phyloP scores from a whole-genome alignment of 2,329 filamentous ascomycete species.

The Colletotrichum euphorbiae region DNA sequence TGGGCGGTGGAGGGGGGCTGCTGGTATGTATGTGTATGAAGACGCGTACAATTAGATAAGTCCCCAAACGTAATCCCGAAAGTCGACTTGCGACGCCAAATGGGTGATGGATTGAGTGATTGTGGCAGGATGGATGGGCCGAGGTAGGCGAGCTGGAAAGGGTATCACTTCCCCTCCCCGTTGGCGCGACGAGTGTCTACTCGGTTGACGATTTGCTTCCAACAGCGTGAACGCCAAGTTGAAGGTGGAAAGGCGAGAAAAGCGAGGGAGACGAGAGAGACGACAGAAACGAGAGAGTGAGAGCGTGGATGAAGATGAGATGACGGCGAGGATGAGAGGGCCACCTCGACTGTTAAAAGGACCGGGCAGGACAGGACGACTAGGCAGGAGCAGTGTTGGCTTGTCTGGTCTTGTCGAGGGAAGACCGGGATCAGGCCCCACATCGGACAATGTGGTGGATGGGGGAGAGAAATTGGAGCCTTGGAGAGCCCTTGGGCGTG shows the following conservation, averaged over 20 bases:
- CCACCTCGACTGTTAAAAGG: neutral
- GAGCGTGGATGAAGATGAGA: neutral
- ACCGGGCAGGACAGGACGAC: conserved; percentile 7
- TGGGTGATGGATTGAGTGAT: conserved; percentile 1
- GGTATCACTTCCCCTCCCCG: conserved; percentile 10
- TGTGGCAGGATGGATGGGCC: neutral
- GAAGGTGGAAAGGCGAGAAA: conserved; percentile 11
- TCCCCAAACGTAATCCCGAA: conserved; percentile 17
- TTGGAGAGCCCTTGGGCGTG: conserved; percentile 10
- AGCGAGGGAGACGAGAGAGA: neutral
- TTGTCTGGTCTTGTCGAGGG: conserved; percentile 32
- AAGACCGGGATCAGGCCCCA: conserved; percentile 35
- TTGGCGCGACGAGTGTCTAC: neutral
- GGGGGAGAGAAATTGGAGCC: conserved; percentile 35
- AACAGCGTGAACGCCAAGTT: neutral
- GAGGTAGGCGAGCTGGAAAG: neutral
- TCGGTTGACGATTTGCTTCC: neutral
- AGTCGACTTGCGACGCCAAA: conserved; percentile 20
- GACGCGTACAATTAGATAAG: conserved; percentile 15
- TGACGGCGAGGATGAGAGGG: neutral
- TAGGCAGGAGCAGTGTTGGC: conserved; percentile 32
- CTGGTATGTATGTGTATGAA: conserved; percentile 36
- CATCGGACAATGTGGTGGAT: conserved; percentile 36
- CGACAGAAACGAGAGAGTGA: too few relatives aligned
- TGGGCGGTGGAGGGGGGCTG: conserved; percentile 7